Conservation (phyloP, 768 basidiomycete genomes). For the Antrodiella citrinella region DNA sequence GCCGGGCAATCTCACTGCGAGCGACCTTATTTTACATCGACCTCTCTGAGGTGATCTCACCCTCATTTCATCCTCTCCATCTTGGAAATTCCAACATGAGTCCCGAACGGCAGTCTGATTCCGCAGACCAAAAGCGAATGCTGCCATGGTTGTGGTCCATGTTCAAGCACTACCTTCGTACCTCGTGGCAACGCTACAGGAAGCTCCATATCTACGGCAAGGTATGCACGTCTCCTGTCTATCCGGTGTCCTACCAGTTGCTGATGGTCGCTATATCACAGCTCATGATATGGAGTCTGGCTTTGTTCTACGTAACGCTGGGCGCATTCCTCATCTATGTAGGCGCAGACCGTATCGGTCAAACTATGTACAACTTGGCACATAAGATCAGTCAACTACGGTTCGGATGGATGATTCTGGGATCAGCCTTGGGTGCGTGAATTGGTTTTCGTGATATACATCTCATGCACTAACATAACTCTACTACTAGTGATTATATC, state of each 20-base stretch:
- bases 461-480: too few species aligned
- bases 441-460: too few species aligned
- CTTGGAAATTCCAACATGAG: too few species aligned
- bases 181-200: constrained; percentile 35
- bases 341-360: constrained; percentile 59
- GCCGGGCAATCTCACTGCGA: too few species aligned
- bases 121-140: background rate
- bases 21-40: too few species aligned
- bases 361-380: constrained; percentile 63
- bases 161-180: constrained; percentile 27
- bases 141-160: constrained; percentile 6
- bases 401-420: constrained; percentile 57
- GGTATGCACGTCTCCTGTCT: constrained; percentile 24
- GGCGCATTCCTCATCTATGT: constrained; percentile 38
- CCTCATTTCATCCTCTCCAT: too few species aligned
- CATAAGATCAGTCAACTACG: constrained; percentile 48
- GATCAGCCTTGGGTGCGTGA: constrained; percentile 42
- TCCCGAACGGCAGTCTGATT: background rate
- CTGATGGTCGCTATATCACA: constrained; percentile 17
- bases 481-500: constrained; percentile 42
- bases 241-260: background rate
- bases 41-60: too few species aligned
- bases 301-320: constrained; percentile 44
- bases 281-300: constrained; percentile 51
- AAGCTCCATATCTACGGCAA: constrained; percentile 47